These are phyloP conservation scores for Lentinula novae-zelandiae DNA, from an alignment of 1,284 basidiomycete genomes.

Conservation along the genomic window DNA sequence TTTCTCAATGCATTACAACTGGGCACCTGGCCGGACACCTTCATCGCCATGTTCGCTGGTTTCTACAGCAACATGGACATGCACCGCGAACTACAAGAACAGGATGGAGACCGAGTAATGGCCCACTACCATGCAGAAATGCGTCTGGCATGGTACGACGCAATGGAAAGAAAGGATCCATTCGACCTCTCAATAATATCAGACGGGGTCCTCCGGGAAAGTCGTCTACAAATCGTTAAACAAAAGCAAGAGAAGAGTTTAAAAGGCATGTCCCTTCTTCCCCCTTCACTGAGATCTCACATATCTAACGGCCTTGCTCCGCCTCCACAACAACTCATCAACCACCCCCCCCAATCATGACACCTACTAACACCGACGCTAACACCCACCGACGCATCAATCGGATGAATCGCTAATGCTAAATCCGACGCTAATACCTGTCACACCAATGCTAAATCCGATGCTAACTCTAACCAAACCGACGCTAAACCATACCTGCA, in stretches of 20 bases:
- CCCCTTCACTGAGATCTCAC: background rate
- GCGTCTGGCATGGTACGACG: conserved; percentile 2
- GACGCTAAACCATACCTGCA: too few relatives aligned
- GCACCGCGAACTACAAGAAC: background rate
- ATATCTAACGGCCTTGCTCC: too few relatives aligned
- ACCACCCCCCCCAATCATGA: too few relatives aligned
- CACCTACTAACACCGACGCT: too few relatives aligned
- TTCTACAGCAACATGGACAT: conserved; percentile 10
- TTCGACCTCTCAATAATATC: conserved; percentile 7
- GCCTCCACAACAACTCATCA: too few relatives aligned
- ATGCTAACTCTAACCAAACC: too few relatives aligned
- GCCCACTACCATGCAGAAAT: conserved; percentile 3
- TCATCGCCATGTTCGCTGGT: background rate
- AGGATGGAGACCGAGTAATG: background rate
- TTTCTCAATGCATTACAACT: background rate
- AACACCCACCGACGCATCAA: too few relatives aligned
- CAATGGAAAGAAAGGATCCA: background rate
- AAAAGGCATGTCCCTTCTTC: too few relatives aligned
- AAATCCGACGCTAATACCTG: too few relatives aligned
- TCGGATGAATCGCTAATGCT: too few relatives aligned
- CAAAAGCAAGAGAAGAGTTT: too few relatives aligned
- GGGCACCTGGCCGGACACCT: background rate
- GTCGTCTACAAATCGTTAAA: background rate
- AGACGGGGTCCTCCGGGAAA: background rate
- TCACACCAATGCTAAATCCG: too few relatives aligned